Percentiles rank a stretch among this genome's conserved stretches.
These are phyloP conservation scores for Xylaria intraflava DNA, from an alignment of 495 filamentous ascomycete species.

Conservation along the genomic window DNA sequence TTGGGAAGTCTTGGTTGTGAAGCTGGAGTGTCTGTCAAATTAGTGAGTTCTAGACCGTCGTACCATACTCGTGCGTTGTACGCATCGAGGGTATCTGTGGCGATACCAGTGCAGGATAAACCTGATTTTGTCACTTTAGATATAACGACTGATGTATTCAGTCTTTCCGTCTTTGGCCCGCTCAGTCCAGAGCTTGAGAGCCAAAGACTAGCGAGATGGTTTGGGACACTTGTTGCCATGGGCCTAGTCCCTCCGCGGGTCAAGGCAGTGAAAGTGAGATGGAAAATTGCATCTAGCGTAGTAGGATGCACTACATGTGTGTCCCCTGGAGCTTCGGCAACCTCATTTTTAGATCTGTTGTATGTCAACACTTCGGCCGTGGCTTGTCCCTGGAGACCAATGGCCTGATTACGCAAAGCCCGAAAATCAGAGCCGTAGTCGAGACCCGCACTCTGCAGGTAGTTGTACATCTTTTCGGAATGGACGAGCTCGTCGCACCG, in stretches of 20 bases:
- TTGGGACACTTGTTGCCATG: conserved; percentile 11
- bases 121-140: background rate
- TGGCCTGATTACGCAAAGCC: no score
- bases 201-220: conserved; percentile 7
- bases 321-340: no score
- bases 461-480: no score
- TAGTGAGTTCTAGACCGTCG: conserved; percentile 10
- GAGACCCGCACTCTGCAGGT: no score
- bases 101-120: conserved; percentile 2
- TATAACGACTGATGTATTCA: background rate
- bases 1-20: background rate
- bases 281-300: conserved; percentile 17
- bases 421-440: no score
- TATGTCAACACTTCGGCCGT: background rate
- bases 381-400: no score
- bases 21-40: background rate
- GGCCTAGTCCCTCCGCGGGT: conserved; percentile 5
- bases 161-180: background rate
- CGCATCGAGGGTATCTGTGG: background rate
- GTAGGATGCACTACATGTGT: conserved; percentile 37
- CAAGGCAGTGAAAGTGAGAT: conserved; percentile 6
- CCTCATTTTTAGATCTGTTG: conserved; percentile 3
- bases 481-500: no score
- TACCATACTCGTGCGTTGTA: conserved; percentile 6
- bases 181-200: conserved; percentile 3